These are phyloP conservation scores for Globisporangium viniferum DNA, from an alignment of 352 stramenopile genomes.

Conservation along the genomic window DNA sequence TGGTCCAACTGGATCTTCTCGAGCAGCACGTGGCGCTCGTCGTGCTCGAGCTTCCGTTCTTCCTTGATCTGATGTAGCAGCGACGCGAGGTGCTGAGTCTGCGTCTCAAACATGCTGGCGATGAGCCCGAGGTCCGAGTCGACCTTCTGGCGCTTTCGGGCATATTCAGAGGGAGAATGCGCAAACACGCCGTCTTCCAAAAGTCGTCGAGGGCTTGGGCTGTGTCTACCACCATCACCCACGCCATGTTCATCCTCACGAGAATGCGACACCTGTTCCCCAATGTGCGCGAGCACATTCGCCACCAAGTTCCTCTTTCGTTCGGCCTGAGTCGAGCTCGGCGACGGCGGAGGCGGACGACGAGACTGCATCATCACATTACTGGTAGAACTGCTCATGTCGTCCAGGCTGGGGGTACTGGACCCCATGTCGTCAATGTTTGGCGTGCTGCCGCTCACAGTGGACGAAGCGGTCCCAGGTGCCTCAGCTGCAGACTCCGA, in stretches of 20 bases:
- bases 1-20: slow-evolving; percentile 13
- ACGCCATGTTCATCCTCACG: neutral
- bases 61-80: slow-evolving; percentile 13
- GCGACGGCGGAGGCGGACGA: neutral
- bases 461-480: neutral
- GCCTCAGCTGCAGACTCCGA: neutral
- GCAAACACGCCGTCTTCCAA: neutral
- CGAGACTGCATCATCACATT: neutral
- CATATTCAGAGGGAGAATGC: neutral
- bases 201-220: no score
- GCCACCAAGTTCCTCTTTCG: slow-evolving; percentile 11
- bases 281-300: slow-evolving; percentile 14
- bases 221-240: neutral
- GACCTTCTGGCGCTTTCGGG: slow-evolving; percentile 4
- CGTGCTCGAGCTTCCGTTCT: slow-evolving; percentile 13
- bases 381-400: neutral
- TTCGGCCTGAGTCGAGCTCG: slow-evolving; percentile 2
- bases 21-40: slow-evolving; percentile 7
- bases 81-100: slow-evolving; percentile 14
- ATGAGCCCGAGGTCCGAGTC: slow-evolving; percentile 3
- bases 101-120: slow-evolving; percentile 12
- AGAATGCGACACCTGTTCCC: slow-evolving; percentile 4
- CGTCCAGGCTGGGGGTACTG: neutral
- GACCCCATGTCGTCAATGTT: slow-evolving; percentile 1
- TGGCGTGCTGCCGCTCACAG: neutral